These are phyloP conservation scores for Xerocomus brunneocitrinus DNA, from an alignment of 768 basidiomycete genomes.

Conservation along the genomic window DNA sequence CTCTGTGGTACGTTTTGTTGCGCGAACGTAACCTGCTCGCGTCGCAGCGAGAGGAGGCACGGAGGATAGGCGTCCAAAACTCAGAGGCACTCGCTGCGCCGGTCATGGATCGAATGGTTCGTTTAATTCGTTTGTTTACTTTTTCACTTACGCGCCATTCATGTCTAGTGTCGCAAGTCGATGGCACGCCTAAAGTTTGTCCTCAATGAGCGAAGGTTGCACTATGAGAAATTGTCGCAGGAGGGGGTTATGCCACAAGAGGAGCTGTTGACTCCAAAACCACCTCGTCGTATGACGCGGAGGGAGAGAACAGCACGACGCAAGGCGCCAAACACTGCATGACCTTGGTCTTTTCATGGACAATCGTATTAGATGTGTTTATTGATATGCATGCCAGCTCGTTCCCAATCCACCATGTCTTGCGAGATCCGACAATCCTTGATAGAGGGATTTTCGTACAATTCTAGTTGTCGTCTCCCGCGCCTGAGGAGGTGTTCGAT, in stretches of 20 bases:
- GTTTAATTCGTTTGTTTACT: neutral
- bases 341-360: neutral
- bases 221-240: constrained; percentile 48
- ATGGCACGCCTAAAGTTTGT: constrained; percentile 97
- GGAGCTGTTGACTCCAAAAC: constrained; percentile 11
- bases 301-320: constrained; percentile 19
- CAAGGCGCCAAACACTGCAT: constrained; percentile 6
- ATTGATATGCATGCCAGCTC: constrained; percentile 18
- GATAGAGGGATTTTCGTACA: constrained; percentile 61
- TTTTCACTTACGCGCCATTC: constrained; percentile 3
- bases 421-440: constrained; percentile 72
- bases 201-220: constrained; percentile 83
- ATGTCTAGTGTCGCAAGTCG: constrained; percentile 77
- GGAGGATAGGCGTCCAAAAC: constrained; percentile 50
- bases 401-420: constrained; percentile 67
- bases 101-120: constrained; percentile 41
- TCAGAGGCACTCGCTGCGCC: constrained; percentile 26
- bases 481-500: constrained; percentile 77
- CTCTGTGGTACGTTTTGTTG: constrained; percentile 87
- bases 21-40: constrained; percentile 88
- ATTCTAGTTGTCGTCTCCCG: constrained; percentile 61
- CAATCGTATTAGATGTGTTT: constrained; percentile 10
- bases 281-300: constrained; percentile 18
- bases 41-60: constrained; percentile 77
- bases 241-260: constrained; percentile 19